Conservation (phyloP, 768 basidiomycete species). For the Tylopilus subfusipes region DNA sequence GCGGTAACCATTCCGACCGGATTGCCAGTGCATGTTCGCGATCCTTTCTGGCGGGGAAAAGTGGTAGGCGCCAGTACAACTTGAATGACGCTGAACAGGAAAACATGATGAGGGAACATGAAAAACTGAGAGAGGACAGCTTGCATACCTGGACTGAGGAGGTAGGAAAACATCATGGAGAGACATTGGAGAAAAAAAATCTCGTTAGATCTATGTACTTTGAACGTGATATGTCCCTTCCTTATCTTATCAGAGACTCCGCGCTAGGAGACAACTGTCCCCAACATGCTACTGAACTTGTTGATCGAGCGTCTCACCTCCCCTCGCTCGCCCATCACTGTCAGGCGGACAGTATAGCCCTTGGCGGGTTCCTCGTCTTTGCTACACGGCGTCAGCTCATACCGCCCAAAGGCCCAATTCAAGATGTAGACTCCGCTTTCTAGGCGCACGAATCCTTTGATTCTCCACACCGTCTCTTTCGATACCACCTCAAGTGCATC, state of each 20-base stretch:
- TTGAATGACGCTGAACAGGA: conserved; percentile 45
- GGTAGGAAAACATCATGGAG: conserved; percentile 31
- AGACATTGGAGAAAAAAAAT: conserved; percentile 11
- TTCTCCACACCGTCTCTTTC: conserved; percentile 72
- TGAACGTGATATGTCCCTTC: conserved; percentile 8
- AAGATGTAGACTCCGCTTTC: conserved; percentile 48
- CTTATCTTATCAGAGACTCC: conserved; percentile 13
- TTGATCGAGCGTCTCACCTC: conserved; percentile 61
- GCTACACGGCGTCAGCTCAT: conserved; percentile 54
- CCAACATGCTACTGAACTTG: conserved; percentile 49
- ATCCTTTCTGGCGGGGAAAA: conserved; percentile 49
- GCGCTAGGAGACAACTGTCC: conserved; percentile 31
- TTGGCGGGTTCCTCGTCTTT: conserved; percentile 17
- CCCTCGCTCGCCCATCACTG: conserved; percentile 90
- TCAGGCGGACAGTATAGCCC: conserved; percentile 52
- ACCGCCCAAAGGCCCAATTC: conserved; percentile 94
- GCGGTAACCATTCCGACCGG: conserved; percentile 26
- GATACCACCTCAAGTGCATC: conserved; percentile 50
- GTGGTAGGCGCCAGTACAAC: conserved; percentile 62
- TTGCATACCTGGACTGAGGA: conserved; percentile 29
- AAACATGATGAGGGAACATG: neutral
- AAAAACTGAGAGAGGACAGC: no score
- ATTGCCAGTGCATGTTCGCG: conserved; percentile 38
- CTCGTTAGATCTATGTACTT: conserved; percentile 1
- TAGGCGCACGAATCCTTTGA: conserved; percentile 82